These are phyloP conservation scores for Lachnellula occidentalis DNA, from an alignment of 2,329 filamentous ascomycete species.

Conservation along the genomic window DNA sequence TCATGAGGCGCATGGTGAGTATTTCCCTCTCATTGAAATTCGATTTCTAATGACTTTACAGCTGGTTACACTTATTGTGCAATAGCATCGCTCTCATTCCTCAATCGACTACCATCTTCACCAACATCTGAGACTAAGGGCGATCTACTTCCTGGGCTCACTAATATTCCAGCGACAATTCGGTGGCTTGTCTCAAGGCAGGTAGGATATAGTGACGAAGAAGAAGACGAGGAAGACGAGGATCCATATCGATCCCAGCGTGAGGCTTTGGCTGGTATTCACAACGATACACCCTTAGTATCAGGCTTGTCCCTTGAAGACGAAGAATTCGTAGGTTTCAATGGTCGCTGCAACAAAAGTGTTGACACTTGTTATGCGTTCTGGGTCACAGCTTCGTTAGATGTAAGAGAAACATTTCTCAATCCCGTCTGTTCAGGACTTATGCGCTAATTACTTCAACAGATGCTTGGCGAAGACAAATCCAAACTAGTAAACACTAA, in stretches of 20 bases:
- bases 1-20: constrained; percentile 31
- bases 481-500: constrained; percentile 50
- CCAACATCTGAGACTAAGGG: constrained; percentile 11
- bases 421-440: too few relatives aligned
- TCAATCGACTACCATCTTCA: constrained; percentile 36
- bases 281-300: constrained; percentile 25
- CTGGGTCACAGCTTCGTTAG: constrained; percentile 71
- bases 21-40: background rate
- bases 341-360: constrained; percentile 84
- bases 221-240: constrained; percentile 25
- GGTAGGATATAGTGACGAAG: constrained; percentile 50
- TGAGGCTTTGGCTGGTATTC: constrained; percentile 11
- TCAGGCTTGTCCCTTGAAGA: constrained; percentile 17
- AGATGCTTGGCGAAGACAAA: constrained; percentile 50
- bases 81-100: constrained; percentile 68
- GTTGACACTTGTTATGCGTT: constrained; percentile 95
- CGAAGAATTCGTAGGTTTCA: constrained; percentile 63
- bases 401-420: constrained; percentile 31
- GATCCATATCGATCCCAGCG: constrained; percentile 10
- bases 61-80: constrained; percentile 91
- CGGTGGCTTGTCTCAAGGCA: constrained; percentile 61
- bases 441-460: constrained; percentile 1
- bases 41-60: constrained; percentile 32
- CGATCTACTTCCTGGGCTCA: constrained; percentile 31
- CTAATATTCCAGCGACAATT: constrained; percentile 32